Evolutionary conservation across 2,329 filamentous ascomycete genomes (phyloP).

Genomic region (Xylaria sp.): DNA sequence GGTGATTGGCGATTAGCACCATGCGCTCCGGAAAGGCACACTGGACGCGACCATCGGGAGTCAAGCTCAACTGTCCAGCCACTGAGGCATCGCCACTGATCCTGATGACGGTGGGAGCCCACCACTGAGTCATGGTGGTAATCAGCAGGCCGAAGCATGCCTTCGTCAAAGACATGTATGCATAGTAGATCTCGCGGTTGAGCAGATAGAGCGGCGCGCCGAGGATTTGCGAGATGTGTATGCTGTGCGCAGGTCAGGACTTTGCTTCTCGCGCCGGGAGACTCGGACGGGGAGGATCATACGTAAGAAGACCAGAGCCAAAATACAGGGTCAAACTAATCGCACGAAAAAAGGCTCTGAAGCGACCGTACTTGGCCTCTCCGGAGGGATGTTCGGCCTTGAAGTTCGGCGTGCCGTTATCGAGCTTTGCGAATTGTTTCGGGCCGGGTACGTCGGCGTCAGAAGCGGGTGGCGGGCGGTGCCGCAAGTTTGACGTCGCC

Average conservation of each 20-base stretch:
- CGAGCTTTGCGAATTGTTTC: conserved; percentile 23
- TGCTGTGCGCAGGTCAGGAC: conserved; percentile 38
- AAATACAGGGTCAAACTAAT: conserved; percentile 51
- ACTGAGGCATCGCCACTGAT: conserved; percentile 81
- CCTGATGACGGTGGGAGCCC: conserved; percentile 76
- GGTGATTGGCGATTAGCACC: conserved; percentile 82
- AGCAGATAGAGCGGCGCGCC: conserved; percentile 71
- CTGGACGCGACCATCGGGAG: conserved; percentile 65
- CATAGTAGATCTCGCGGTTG: conserved; percentile 73
- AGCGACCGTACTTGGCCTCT: conserved; percentile 46
- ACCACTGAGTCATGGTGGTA: conserved; percentile 78
- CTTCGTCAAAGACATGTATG: conserved; percentile 84
- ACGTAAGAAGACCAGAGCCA: conserved; percentile 44
- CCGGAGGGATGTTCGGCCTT: conserved; percentile 47
- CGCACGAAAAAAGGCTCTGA: conserved; percentile 48
- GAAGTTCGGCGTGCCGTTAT: conserved; percentile 21
- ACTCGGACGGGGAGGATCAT: conserved; percentile 26
- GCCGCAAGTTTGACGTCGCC: conserved; percentile 36
- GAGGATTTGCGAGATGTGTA: conserved; percentile 67
- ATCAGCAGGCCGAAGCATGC: conserved; percentile 73
- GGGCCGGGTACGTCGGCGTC: conserved; percentile 30
- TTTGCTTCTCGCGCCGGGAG: neutral
- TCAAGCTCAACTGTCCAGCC: conserved; percentile 65
- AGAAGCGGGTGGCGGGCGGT: conserved; percentile 25
- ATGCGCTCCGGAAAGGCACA: conserved; percentile 77